Percentiles rank a stretch among this genome's conserved stretches.
phyloP scores from a whole-genome alignment of 1,139 yeast species.

The Keqinozyma sinolaborantium region DNA sequence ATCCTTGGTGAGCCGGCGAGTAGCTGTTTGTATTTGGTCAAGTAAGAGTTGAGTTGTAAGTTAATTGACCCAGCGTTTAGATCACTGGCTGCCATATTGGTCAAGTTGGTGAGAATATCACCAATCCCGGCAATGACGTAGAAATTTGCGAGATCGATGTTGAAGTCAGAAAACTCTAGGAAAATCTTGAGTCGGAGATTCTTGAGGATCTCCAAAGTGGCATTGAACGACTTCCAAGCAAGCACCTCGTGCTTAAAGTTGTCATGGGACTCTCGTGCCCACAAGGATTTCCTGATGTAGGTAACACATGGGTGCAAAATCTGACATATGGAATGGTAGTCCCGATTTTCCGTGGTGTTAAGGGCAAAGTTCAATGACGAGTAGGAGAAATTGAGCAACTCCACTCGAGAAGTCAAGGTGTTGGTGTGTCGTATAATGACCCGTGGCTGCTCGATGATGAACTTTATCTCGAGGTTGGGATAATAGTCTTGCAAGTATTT shows the following conservation, averaged over 20 bases:
- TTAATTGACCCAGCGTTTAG: slow-evolving; percentile 29
- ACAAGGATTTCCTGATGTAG: slow-evolving; percentile 23
- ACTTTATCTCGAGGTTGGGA: slow-evolving; percentile 38
- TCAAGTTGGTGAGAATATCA: slow-evolving; percentile 23
- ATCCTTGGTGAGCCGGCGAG: slow-evolving; percentile 1
- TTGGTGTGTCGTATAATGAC: slow-evolving; percentile 29
- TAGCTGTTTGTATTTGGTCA: slow-evolving; percentile 12
- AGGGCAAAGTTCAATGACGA: slow-evolving; percentile 37
- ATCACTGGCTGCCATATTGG: slow-evolving; percentile 22
- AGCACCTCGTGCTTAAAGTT: slow-evolving; percentile 16
- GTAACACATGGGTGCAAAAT: slow-evolving; percentile 30
- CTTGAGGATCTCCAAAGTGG: slow-evolving; percentile 24
- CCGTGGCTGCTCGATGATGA: slow-evolving; percentile 44
- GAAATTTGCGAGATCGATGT: slow-evolving; percentile 27
- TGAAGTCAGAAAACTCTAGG: slow-evolving; percentile 19
- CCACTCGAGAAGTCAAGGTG: slow-evolving; percentile 15
- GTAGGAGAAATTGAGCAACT: slow-evolving; percentile 32
- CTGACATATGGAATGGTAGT: slow-evolving; percentile 35
- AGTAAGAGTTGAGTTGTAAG: slow-evolving; percentile 22
- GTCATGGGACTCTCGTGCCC: background rate
- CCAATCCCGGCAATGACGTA: slow-evolving; percentile 31
- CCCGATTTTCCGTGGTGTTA: slow-evolving; percentile 29
- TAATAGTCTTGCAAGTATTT: slow-evolving; percentile 38
- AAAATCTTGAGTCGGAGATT: slow-evolving; percentile 24
- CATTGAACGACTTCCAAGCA: slow-evolving; percentile 17